Base-by-base conservation (phyloP, 495 filamentous ascomycete genomes). In the Tuber brumale region DNA sequence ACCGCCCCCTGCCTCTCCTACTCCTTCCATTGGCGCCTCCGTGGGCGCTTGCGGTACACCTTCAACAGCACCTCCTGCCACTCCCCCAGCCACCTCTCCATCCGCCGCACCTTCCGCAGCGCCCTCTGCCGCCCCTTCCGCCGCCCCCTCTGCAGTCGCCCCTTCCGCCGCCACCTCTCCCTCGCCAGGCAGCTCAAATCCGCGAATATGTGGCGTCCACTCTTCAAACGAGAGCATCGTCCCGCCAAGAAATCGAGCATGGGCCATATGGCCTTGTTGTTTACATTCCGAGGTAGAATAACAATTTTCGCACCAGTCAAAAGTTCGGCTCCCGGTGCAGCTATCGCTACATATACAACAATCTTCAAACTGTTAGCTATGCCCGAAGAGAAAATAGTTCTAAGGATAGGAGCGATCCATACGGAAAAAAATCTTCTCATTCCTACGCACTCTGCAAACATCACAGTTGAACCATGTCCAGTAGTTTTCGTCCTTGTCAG, bases 341-440 rank as follows among this genome's bases (percentile, higher is more conserved):
- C 57, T 66, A 66, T 66, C 57, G 6, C 57, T 66, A 19, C 57
- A 66, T 31, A 66, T 35, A 35, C 57, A 66, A 27, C 57, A 66
- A 66, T 66, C 57, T 66, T 35, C 27, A 66, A 35, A 66, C 3
- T 18, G 18, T 66, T 66, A 66, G 57, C 16, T 27, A 35, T 19
- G 12, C 14, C 57, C 16, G 1, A 66, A 66, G 12, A 4, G 57
- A 66, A 66, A 66, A 35, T 27, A 66, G 14, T 8, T 31, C 57
- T n/a, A 66, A 35, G 14, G 57, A 6, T 8, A 66, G 57, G 27
- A n/a, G 4, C 5, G 27, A 31, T 66, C 12, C 57, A 66, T 66
- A 66, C 57, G 57, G 27, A 66, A 66, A 66, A 66, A 66, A 35
- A 66, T 66, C 57, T 66, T 66, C 57, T 66, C 57, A 19, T 66